These are phyloP conservation scores for Penicillium griseofulvum DNA, from an alignment of 2,329 filamentous ascomycete species.

Conservation along the genomic window DNA sequence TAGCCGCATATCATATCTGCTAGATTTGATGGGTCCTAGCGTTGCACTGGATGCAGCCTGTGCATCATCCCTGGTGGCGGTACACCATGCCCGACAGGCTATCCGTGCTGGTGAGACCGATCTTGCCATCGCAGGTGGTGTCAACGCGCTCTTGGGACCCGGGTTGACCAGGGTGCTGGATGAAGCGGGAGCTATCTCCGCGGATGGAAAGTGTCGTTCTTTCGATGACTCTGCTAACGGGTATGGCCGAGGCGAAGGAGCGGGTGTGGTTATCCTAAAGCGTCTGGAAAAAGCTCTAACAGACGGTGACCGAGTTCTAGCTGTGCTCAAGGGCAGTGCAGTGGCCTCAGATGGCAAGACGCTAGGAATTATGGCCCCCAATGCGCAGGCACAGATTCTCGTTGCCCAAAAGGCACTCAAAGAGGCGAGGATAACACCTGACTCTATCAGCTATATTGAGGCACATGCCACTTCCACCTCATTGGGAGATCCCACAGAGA, in stretches of 20 bases:
- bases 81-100: conserved; percentile 5
- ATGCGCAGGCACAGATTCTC: not conserved
- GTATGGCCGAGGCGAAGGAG: conserved; percentile 35
- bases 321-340: not conserved
- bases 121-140: not conserved
- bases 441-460: not conserved
- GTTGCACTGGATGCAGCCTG: conserved; percentile 27
- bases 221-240: conserved; percentile 34
- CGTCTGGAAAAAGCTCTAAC: not conserved
- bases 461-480: not conserved
- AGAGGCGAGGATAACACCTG: not conserved
- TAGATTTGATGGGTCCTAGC: conserved; percentile 25
- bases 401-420: not conserved
- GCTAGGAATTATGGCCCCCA: not conserved
- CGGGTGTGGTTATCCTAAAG: conserved; percentile 25
- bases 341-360: not conserved
- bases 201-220: conserved; percentile 31
- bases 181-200: conserved; percentile 26
- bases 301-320: not conserved
- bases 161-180: conserved; percentile 32
- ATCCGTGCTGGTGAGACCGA: not conserved
- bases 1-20: conserved; percentile 32
- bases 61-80: conserved; percentile 22
- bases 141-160: conserved; percentile 28
- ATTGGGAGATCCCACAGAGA: not conserved